Conservation (phyloP, 2,329 filamentous ascomycete species). For the Aspergillus sp. region DNA sequence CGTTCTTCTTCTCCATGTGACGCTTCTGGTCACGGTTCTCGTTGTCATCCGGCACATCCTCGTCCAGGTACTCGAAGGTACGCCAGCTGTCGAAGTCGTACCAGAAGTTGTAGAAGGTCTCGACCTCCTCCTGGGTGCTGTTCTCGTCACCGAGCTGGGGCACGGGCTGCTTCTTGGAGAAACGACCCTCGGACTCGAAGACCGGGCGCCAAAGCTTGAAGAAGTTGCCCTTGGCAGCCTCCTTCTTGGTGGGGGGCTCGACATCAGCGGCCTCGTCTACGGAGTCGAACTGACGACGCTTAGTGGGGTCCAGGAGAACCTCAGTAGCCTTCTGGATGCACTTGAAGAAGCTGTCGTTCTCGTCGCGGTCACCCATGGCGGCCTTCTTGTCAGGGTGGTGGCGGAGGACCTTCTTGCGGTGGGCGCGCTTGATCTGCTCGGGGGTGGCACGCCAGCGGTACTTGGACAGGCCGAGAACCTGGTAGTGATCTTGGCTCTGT, state of each 20-base stretch:
- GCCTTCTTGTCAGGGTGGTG: conserved; percentile 99
- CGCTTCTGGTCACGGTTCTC: conserved; percentile 99
- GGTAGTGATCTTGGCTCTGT: conserved; percentile 94
- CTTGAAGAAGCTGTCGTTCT: conserved; percentile 97
- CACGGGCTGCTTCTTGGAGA: conserved; percentile 88
- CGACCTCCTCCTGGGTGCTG: conserved; percentile 83
- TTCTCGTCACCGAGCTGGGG: conserved; percentile 83
- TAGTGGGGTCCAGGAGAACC: conserved; percentile 85
- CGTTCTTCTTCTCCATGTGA: conserved; percentile 97
- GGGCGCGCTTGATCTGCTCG: conserved; percentile 97
- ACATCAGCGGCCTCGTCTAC: conserved; percentile 93
- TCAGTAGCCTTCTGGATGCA: conserved; percentile 99
- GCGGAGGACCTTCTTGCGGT: conserved; percentile 99
- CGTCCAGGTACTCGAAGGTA: conserved; percentile 95
- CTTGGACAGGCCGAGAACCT: conserved; percentile 88
- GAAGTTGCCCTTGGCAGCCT: conserved; percentile 80
- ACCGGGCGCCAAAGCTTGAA: conserved; percentile 92
- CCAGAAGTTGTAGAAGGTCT: conserved; percentile 99
- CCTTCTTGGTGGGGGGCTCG: conserved; percentile 89
- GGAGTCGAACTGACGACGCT: conserved; percentile 93
- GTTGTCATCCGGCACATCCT: conserved; percentile 98
- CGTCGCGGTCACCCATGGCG: conserved; percentile 79
- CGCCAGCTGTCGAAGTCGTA: conserved; percentile 99
- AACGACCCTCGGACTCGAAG: conserved; percentile 89
- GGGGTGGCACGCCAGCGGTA: conserved; percentile 91